These are phyloP conservation scores for Ogataea pilisensis DNA, from an alignment of 805 yeast species.

Conservation along the genomic window DNA sequence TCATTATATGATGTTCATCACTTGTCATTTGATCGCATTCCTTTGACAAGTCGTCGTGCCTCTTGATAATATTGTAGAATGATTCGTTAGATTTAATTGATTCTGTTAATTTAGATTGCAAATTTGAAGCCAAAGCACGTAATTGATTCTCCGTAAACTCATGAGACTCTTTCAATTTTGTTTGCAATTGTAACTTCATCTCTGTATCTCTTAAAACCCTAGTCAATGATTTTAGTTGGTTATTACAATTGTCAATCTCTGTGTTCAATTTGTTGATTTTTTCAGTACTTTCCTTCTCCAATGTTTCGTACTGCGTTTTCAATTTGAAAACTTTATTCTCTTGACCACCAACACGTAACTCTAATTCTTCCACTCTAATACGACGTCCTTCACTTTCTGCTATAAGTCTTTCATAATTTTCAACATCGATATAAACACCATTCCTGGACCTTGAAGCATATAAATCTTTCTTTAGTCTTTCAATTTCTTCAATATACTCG, in stretches of 20 bases:
- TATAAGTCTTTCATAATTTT: constrained; percentile 38
- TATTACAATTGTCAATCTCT: constrained; percentile 4
- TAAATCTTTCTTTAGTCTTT: constrained; percentile 55
- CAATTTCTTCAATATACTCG: constrained; percentile 52
- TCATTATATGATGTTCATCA: background rate
- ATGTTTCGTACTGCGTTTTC: constrained; percentile 36
- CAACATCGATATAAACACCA: constrained; percentile 60
- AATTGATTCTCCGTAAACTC: constrained; percentile 10
- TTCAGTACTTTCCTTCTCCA: constrained; percentile 11
- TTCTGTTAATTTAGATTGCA: constrained; percentile 8
- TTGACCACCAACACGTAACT: constrained; percentile 41
- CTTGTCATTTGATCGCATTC: background rate
- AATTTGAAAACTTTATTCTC: constrained; percentile 43
- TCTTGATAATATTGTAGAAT: constrained; percentile 7
- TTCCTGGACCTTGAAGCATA: constrained; percentile 59
- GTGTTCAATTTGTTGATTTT: constrained; percentile 1
- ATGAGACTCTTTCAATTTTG: constrained; percentile 13
- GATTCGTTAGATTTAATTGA: constrained; percentile 4
- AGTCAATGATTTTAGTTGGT: background rate
- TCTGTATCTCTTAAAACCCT: constrained; percentile 3
- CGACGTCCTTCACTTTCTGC: constrained; percentile 48
- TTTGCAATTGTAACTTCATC: constrained; percentile 10
- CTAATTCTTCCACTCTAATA: constrained; percentile 47
- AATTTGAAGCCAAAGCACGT: background rate
- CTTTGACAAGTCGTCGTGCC: constrained; percentile 1